These are phyloP conservation scores for Nemania serpens DNA, from an alignment of 2,329 filamentous ascomycete species.

Conservation along the genomic window DNA sequence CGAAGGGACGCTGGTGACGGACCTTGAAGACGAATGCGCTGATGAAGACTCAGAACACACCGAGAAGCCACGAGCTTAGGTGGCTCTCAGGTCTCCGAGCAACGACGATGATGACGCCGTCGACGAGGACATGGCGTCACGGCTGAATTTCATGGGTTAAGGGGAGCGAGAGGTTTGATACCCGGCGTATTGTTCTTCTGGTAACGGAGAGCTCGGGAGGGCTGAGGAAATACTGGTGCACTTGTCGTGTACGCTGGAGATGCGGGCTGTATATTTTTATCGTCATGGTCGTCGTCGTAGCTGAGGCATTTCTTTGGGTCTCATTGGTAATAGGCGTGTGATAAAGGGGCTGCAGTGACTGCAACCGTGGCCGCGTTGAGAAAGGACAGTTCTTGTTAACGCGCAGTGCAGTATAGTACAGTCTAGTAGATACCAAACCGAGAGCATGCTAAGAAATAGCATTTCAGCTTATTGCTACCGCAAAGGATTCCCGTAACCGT, in stretches of 20 bases:
- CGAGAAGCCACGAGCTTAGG: not conserved
- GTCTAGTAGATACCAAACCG: not conserved
- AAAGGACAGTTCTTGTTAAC: not conserved
- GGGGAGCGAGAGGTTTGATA: not conserved
- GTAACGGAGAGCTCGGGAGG: not conserved
- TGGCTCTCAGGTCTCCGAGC: not conserved
- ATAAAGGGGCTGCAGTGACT: not conserved
- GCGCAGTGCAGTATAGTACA: not conserved
- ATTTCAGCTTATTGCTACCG: not conserved
- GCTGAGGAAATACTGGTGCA: not conserved
- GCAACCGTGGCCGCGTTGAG: not conserved
- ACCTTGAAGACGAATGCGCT: not conserved
- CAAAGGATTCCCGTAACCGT: not conserved
- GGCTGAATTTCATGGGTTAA: constrained; percentile 27
- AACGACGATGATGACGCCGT: not conserved
- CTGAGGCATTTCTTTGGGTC: not conserved
- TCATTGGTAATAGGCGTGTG: not conserved
- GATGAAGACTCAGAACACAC: not conserved
- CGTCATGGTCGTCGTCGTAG: not conserved
- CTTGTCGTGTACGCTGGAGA: not conserved
- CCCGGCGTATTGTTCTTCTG: not conserved
- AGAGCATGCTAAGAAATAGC: not conserved
- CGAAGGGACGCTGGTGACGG: constrained; percentile 8
- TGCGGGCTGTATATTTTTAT: not conserved
- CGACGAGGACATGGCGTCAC: constrained; percentile 25